Evolutionary conservation across 805 yeast species (phyloP).

Genomic region (Candida argentea): DNA sequence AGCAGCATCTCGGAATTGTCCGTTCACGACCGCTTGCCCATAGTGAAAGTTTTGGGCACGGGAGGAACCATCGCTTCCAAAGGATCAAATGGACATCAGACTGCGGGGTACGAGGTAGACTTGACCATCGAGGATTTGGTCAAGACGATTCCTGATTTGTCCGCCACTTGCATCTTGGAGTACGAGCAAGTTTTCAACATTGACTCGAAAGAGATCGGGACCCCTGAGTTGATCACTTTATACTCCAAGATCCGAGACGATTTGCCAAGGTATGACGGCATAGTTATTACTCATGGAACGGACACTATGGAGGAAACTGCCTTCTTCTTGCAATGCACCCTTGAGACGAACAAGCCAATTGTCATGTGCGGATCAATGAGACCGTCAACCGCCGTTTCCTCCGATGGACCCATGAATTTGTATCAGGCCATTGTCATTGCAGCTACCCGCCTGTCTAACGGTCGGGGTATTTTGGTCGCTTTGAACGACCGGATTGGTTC

Average conservation of each 20-base stretch:
- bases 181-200: conserved; percentile 55
- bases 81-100: conserved; percentile 35
- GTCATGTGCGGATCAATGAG: conserved; percentile 70
- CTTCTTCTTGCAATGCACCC: conserved; percentile 45
- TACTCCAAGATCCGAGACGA: conserved; percentile 37
- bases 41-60: conserved; percentile 42
- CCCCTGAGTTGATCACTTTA: conserved; percentile 34
- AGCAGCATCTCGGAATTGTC: conserved; percentile 8
- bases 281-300: conserved; percentile 64
- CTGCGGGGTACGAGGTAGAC: conserved; percentile 47
- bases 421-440: conserved; percentile 64
- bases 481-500: conserved; percentile 60
- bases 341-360: conserved; percentile 39
- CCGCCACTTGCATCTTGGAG: conserved; percentile 42
- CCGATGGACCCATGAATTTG: conserved; percentile 66
- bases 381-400: conserved; percentile 59
- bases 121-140: conserved; percentile 43
- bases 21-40: conserved; percentile 14
- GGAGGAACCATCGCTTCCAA: conserved; percentile 55
- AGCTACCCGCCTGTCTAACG: conserved; percentile 36
- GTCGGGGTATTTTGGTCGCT: conserved; percentile 55
- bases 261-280: conserved; percentile 40
- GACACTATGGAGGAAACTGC: conserved; percentile 63
- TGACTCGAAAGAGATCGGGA: conserved; percentile 49
- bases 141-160: conserved; percentile 45